Base-by-base conservation (phyloP, 176 grass and related monocot species). In the Avena eriantha region DNA sequence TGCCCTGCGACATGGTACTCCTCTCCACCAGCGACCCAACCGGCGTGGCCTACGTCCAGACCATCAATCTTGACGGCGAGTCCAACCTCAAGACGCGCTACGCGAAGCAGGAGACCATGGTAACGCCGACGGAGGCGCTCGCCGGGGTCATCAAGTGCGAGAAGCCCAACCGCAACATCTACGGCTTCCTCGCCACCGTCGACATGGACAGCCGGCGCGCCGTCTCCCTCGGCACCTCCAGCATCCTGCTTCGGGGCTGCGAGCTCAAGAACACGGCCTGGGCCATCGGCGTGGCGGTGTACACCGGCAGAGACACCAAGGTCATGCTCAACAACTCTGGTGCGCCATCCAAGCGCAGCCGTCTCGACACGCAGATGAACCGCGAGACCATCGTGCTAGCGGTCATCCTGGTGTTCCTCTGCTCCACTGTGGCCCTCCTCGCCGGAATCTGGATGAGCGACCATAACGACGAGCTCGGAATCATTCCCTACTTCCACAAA, bases 11-110 rank as follows among this genome's bases (percentile, higher is more conserved):
- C 92, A 99, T 96, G 89, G 94, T 99, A 53, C 84, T 99, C 2
- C 85, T 99, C 65, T 82, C 92, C 67, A 99, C 94, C 7, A 94
- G 97, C 87, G 97, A 99, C 76, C 94, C 94, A 3, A 94, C 97
- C 16, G 94, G 97, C 71, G 92, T 99, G 0, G 90, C 92, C 8
- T 99, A 96, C 81, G 83, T 99, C 22, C 97, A 99, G 88, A 99
- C 97, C 64, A 96, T 94, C 85, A 99, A 99, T 86, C 93, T 99
- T 14, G 97, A 99, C 72, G 97, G 97, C 47, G 97, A 99, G 88
- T 99, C 97, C 69, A 99, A 99, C 60, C 92, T 99, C 77, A 99
- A 99, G 87, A 96, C 90, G 5, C 89, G 97, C 12, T 96, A 96
- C 70, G 94, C 97, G 26, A 96, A 90, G 89, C 97, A 94, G 58